Conservation (phyloP, 192 early-diverging fungal species). For the Backusella australiensis region DNA sequence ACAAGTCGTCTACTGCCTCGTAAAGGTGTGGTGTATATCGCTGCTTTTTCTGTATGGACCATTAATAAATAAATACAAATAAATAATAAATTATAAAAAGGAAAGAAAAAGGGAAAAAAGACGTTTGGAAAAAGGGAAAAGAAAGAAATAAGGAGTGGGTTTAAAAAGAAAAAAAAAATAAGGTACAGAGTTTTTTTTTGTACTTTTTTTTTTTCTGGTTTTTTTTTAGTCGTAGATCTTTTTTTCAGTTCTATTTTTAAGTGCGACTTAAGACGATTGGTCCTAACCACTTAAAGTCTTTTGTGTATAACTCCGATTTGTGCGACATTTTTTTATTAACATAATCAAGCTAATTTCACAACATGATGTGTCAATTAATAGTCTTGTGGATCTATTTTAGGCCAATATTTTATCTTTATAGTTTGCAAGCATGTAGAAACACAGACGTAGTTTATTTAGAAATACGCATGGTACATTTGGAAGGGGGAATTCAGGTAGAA, state of each 20-base stretch:
- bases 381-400: not conserved
- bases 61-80: slow-evolving; percentile 6
- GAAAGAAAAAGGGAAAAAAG: not conserved
- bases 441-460: not conserved
- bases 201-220: slow-evolving; percentile 7
- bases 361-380: not conserved
- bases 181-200: not conserved
- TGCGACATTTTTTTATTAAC: not conserved
- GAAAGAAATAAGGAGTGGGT: slow-evolving; percentile 1
- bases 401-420: not conserved
- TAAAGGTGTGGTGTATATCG: slow-evolving; percentile 3
- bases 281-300: not conserved
- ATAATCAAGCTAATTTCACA: not conserved
- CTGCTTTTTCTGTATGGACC: not conserved
- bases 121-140: not conserved
- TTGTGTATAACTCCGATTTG: not conserved
- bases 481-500: not conserved
- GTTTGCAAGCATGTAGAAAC: not conserved
- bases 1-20: slow-evolving; percentile 7
- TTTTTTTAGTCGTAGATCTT: slow-evolving; percentile 1
- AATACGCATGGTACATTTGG: not conserved
- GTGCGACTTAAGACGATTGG: not conserved
- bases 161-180: not conserved
- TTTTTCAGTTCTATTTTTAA: slow-evolving; percentile 3
- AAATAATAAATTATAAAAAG: not conserved